Base-by-base conservation (phyloP, 75 land plant genomes). In the Sequoiadendron giganteum region DNA sequence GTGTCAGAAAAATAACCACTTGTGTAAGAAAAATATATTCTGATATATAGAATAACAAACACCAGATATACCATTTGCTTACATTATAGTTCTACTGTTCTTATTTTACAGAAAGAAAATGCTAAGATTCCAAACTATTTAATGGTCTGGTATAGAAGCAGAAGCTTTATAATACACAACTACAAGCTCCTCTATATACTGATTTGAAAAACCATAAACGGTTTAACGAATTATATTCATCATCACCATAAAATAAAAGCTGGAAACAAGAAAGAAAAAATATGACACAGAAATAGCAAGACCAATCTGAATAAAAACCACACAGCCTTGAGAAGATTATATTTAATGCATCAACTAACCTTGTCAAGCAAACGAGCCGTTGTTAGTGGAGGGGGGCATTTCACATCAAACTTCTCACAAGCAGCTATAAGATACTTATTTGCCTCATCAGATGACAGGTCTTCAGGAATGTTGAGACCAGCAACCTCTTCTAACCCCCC, bases 331-430 rank as follows among this genome's bases (percentile, higher is more conserved):
- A 19, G 43, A 79, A 42, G 83, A 40, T 42, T 8, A 19, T 42
- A 9, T 7, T 79, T 9, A 42, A 79, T 42, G 83, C 21, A 19
- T 28, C 47, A 1, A 84, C 28, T 85, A 86, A 97, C 99, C 94
- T 97, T 97, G 90, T 97, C 99, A 85, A 97, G 90, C 32, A 97
- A 89, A 19, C 99, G 90, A 14, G 98, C 81, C 36, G 98, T 96
- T 72, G 99, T 97, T 79, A 93, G 98, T 82, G 99, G 99, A 84
- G 99, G 96, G 1, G 99, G 95, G 80, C 99, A 97, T 73, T 95
- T 95, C 75, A 97, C 93, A 84, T 95, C 98, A 90, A 88, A 93
- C 86, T 90, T 95, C 82, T 85, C 85, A 86, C 97, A 96, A 30
- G 94, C 94, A 86, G 93, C 94, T 6, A 72, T 48, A 88, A 97